Evolutionary conservation across 148 eudicot species (phyloP), one percentile per base, ranked within the genome.

Genomic region (Arbutus unedo): DNA sequence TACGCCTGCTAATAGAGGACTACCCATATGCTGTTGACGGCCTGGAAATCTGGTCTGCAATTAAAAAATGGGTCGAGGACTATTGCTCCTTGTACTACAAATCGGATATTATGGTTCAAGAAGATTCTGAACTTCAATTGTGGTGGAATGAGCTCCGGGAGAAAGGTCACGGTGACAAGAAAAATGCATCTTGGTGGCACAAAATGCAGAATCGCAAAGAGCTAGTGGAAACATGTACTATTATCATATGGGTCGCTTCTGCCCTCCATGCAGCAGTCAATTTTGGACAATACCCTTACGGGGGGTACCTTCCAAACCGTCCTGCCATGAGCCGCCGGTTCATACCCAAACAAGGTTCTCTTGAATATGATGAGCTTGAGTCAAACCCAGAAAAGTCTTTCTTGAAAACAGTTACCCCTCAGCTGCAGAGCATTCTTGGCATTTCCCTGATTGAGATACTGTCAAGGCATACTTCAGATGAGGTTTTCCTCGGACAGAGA

Each of bases 1-100:
- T 87, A 44, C 90, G 90, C n/a, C 83, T 96, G 66, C 85, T 92
- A 2, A 90, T 96, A 8, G 92, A 92, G 86, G 99, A 96, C 89
- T 96, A 96, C 79, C 98, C 99, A 8, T 96, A 85, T 66, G 99
- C 97, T 14, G 92, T 92, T 6, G 99, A 96, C 74, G 99, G 92
- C 18, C 92, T 96, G 5, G 94, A 93, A 67, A 89, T 96, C 47
- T 94, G 98, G 99, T 88, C 81, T 16, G 92, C 98, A 43, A 94
- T 92, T 53, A 85, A 92, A 86, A 73, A 87, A 38, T 96, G 97
- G 99, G 99, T 96, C 38, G 85, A 83, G 72, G 91, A 92, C 14
- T 96, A 94, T 77, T 91, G 94, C 86, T 76, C 81, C 5, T 72
- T 89, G 25, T 94, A 93, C 93, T 93, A 93, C 85, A 85, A 81